Base-by-base conservation (phyloP, 805 yeast genomes). In the Kregervanrija fluxuum region DNA sequence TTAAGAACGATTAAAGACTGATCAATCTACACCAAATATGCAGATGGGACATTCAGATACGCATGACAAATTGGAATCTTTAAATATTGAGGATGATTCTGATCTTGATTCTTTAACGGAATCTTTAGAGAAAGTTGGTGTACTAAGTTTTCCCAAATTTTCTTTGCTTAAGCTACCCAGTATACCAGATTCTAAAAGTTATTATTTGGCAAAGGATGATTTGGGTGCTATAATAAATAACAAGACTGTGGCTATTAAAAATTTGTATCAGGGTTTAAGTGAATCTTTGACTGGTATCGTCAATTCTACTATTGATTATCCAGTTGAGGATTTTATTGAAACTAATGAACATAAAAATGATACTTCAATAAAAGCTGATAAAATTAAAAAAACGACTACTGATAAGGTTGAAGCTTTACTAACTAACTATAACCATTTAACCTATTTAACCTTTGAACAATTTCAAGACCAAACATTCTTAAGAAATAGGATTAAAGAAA, bases 401-500 rank as follows among this genome's bases (percentile, higher is more conserved):
- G 28, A 32, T 32, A 32, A 35, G 33, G 14, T 17, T 41, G 30
- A 33, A 28, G 22, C 35, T 40, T 11, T 34, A 17, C 11, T 33
- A 22, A 35, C 30, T 41, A 11, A 14, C n/a, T 59, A 57, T 50
- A 60, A 54, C 30, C 51, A 61, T 42, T 52, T 64, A 32, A 62
- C 67, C 1, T 41, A 52, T 32, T 46, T 66, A 28, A 53, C 62
- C 4, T 57, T 56, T 45, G 67, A 63, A 11, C 66, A 66, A 41
- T 62, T 63, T 38, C 60, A 59, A 32, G 62, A 66, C 50, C 66
- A 60, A 47, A 46, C 39, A 3, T 58, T 69, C 35, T 59, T 79
- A 46, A 66, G 85, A 52, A 54, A 56, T 30, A 67, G 75, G 54
- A 79, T 79, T 37, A 77, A 70, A 52, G 60, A 60, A 41, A 76